Evolutionary conservation across 768 basidiomycete species (phyloP).

Genomic region (Mrakia blollopis): DNA sequence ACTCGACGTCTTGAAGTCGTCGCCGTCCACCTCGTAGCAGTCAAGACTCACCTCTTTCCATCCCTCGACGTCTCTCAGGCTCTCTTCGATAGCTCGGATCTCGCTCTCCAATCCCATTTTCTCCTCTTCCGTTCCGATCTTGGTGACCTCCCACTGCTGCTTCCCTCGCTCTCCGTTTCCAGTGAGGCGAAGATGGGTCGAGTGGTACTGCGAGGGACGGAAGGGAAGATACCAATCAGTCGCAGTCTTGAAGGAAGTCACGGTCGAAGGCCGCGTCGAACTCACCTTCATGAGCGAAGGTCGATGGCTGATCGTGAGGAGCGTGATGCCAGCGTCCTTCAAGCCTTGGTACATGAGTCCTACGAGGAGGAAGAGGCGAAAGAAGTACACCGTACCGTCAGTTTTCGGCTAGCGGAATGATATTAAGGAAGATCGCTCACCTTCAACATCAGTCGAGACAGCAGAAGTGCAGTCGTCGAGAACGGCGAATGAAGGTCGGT

Average conservation of each 20-base stretch:
- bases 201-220: conserved; percentile 79
- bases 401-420: no score
- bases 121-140: conserved; percentile 68
- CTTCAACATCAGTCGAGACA: conserved; percentile 93
- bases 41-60: conserved; percentile 24
- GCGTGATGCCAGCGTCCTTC: conserved; percentile 79
- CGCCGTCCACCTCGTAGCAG: neutral
- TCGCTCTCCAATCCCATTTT: conserved; percentile 34
- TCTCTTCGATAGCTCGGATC: conserved; percentile 23
- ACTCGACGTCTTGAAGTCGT: neutral
- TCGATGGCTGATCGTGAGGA: conserved; percentile 74
- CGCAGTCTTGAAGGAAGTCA: no score
- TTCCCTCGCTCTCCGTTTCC: conserved; percentile 53
- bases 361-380: no score
- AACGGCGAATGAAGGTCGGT: conserved; percentile 42
- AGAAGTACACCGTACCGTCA: no score
- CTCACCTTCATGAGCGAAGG: conserved; percentile 37
- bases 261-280: neutral
- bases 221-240: conserved; percentile 50
- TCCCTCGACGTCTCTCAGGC: conserved; percentile 20
- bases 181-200: conserved; percentile 69
- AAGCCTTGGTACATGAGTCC: conserved; percentile 83
- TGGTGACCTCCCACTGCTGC: conserved; percentile 58
- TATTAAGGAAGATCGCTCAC: no score
- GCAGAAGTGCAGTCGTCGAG: conserved; percentile 83